A percentile compares a stretch with the other conserved stretches of the same genome.
Evolutionary conservation across 306 rosid species (phyloP).

Genomic region (Glycine tomentella): DNA sequence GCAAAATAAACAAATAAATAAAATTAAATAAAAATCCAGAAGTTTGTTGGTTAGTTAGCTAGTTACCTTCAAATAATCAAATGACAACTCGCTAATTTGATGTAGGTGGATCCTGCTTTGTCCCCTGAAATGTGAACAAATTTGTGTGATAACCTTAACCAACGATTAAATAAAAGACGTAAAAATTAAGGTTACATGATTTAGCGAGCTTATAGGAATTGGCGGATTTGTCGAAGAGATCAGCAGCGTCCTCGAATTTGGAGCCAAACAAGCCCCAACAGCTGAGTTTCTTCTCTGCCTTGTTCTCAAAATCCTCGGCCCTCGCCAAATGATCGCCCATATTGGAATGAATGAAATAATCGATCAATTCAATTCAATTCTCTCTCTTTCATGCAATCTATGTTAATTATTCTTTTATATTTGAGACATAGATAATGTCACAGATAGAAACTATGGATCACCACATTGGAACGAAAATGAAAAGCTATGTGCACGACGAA

Average conservation of each 20-base stretch:
- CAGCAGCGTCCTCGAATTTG: conserved; percentile 89
- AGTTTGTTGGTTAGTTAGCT: background rate
- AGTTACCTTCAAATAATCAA: conserved; percentile 81
- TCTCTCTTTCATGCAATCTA: background rate
- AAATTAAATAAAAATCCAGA: background rate
- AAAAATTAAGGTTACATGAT: conserved; percentile 59
- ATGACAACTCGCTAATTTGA: conserved; percentile 87
- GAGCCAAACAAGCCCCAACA: conserved; percentile 92
- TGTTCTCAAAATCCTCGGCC: conserved; percentile 76
- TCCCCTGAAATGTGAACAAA: conserved; percentile 69
- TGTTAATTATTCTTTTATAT: too few relatives aligned
- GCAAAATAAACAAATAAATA: background rate
- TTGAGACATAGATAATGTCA: too few relatives aligned
- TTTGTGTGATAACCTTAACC: background rate
- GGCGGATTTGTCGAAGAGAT: conserved; percentile 90
- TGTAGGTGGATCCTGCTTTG: conserved; percentile 80
- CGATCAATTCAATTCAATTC: conserved; percentile 2
- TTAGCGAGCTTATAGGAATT: conserved; percentile 86
- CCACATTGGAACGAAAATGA: background rate
- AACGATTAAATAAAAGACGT: background rate
- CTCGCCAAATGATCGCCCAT: conserved; percentile 84
- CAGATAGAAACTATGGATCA: conserved; percentile 7
- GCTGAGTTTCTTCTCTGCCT: conserved; percentile 85
- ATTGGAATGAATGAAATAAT: background rate
- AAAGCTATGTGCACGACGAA: too few relatives aligned